phyloP scores from a whole-genome alignment of 768 basidiomycete genomes.

The Russula emetica region DNA sequence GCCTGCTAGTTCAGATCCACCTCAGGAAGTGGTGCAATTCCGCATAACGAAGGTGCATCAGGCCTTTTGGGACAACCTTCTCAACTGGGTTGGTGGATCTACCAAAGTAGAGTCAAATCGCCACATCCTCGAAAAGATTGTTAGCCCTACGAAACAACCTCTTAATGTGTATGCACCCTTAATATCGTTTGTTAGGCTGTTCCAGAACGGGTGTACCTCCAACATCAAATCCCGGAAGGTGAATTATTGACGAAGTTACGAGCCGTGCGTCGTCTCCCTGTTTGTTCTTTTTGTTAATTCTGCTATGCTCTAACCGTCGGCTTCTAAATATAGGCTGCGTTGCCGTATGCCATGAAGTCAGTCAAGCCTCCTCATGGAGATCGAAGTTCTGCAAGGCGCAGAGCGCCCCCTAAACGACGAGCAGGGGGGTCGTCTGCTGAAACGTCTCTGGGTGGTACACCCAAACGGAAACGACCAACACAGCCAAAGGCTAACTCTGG shows the following conservation, averaged over 20 bases:
- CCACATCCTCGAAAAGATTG: conserved; percentile 44
- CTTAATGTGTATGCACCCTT: not conserved
- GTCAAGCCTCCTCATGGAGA: conserved; percentile 50
- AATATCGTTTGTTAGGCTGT: conserved; percentile 35
- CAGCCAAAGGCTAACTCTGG: conserved; percentile 37
- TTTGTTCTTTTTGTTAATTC: not conserved
- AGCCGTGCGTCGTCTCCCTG: conserved; percentile 39
- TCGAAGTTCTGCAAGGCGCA: conserved; percentile 37
- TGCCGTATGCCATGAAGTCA: conserved; percentile 50
- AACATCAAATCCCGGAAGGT: conserved; percentile 54
- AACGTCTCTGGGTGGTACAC: conserved; percentile 22
- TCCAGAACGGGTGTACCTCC: conserved; percentile 48
- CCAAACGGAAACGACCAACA: conserved; percentile 43
- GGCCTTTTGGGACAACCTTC: conserved; percentile 54
- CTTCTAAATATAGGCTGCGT: conserved; percentile 38
- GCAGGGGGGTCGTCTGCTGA: conserved; percentile 18
- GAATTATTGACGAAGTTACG: conserved; percentile 56
- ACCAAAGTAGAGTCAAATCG: conserved; percentile 50
- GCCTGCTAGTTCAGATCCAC: conserved; percentile 16
- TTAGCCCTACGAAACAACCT: conserved; percentile 32
- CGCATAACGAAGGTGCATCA: conserved; percentile 46
- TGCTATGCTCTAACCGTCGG: conserved; percentile 4
- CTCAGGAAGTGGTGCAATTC: conserved; percentile 43
- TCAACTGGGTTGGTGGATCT: conserved; percentile 57
- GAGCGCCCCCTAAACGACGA: conserved; percentile 35